Percentiles rank a stretch among this genome's conserved stretches.
phyloP scores from a whole-genome alignment of 257 asterid species.

The Pogostemon cablin region DNA sequence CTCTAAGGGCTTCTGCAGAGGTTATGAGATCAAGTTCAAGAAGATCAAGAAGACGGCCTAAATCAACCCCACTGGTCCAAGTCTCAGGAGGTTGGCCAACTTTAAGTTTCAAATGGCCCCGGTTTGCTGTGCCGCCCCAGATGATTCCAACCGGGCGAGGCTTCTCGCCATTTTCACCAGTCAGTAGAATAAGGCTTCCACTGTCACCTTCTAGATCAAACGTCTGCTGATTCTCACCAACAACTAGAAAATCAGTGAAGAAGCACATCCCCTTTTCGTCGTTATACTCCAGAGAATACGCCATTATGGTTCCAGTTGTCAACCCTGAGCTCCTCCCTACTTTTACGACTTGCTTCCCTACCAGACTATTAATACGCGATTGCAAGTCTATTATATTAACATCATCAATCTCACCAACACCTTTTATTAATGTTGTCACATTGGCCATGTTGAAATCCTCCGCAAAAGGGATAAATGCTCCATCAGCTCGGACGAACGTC shows the following conservation, averaged over 20 bases:
- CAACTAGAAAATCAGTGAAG: constrained; percentile 94
- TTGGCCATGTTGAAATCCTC: constrained; percentile 77
- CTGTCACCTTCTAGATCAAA: constrained; percentile 99
- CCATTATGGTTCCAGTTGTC: constrained; percentile 93
- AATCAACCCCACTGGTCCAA: constrained; percentile 99
- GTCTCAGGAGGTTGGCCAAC: constrained; percentile 92
- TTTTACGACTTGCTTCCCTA: constrained; percentile 86
- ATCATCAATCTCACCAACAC: constrained; percentile 82
- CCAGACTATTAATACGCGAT: constrained; percentile 68
- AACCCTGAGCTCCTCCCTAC: constrained; percentile 99
- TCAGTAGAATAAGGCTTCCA: constrained; percentile 88
- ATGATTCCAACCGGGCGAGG: constrained; percentile 90
- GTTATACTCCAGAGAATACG: constrained; percentile 89
- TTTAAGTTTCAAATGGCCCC: constrained; percentile 83
- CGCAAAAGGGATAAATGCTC: constrained; percentile 93
- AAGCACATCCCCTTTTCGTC: constrained; percentile 94
- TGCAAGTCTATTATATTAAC: constrained; percentile 82
- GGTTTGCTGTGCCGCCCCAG: constrained; percentile 99
- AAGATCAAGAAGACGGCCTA: constrained; percentile 96
- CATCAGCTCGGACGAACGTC: constrained; percentile 95
- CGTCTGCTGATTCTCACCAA: constrained; percentile 86
- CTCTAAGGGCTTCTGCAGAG: constrained; percentile 65
- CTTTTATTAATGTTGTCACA: constrained; percentile 81
- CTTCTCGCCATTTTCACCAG: constrained; percentile 58
- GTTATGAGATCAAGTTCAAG: constrained; percentile 90